Evolutionary conservation across 495 filamentous ascomycete genomes (phyloP).

Genomic region (Annulohypoxylon nitens): DNA sequence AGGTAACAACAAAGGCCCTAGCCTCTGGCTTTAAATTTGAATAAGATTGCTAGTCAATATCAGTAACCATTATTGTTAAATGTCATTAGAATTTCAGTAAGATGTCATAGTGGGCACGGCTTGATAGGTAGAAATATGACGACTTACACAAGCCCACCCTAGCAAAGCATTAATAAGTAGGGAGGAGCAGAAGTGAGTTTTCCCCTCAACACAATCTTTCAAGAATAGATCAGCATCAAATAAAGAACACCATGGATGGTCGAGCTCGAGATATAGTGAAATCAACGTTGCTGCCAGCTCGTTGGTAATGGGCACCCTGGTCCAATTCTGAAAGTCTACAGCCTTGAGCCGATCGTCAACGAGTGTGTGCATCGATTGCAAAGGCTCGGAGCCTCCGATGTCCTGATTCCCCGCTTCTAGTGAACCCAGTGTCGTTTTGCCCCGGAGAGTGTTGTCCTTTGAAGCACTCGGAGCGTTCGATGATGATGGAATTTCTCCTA

Average conservation of each 20-base stretch:
- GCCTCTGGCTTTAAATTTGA: slow-evolving; percentile 36
- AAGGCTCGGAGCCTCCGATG: slow-evolving; percentile 21
- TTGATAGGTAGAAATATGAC: neutral
- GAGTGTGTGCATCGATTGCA: slow-evolving; percentile 28
- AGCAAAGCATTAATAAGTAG: slow-evolving; percentile 41
- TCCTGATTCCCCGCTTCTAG: slow-evolving; percentile 11
- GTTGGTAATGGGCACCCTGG: slow-evolving; percentile 40
- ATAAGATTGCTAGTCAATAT: slow-evolving; percentile 41
- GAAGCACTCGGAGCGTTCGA: slow-evolving; percentile 6
- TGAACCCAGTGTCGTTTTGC: slow-evolving; percentile 4
- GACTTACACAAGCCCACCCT: slow-evolving; percentile 44
- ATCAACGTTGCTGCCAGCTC: slow-evolving; percentile 39
- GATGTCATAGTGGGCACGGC: neutral
- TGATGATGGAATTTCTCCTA: slow-evolving; percentile 24
- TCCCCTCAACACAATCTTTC: slow-evolving; percentile 39
- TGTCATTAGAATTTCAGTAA: neutral
- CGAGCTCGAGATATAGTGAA: slow-evolving; percentile 45
- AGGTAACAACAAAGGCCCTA: slow-evolving; percentile 17
- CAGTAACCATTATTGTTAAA: neutral
- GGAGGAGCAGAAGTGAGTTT: slow-evolving; percentile 39
- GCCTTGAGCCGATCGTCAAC: slow-evolving; percentile 41
- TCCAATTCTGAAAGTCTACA: slow-evolving; percentile 41
- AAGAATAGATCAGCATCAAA: slow-evolving; percentile 47
- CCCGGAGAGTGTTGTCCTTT: slow-evolving; percentile 12
- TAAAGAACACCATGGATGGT: slow-evolving; percentile 41